phyloP scores from a whole-genome alignment of 1,284 basidiomycete genomes.

The Salmacisia buchloeana region DNA sequence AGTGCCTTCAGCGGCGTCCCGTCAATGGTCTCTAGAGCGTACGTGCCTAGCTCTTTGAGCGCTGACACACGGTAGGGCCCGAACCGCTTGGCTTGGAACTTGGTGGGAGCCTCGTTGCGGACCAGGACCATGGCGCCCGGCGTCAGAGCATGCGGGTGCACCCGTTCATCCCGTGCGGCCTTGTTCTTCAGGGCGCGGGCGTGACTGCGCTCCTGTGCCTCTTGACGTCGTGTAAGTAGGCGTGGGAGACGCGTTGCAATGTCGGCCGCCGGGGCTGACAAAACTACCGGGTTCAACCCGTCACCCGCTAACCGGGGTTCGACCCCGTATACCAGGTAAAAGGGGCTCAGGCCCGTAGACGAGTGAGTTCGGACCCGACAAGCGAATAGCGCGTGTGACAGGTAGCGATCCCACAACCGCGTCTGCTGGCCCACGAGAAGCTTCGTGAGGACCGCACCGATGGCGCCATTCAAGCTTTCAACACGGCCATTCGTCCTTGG shows the following conservation, averaged over 20 bases:
- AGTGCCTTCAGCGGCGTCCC: too few species aligned
- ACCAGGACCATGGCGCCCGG: too few species aligned
- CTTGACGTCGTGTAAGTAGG: neutral
- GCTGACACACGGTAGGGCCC: too few species aligned
- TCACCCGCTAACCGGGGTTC: conserved; percentile 6
- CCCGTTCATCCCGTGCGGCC: too few species aligned
- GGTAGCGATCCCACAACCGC: conserved; percentile 10
- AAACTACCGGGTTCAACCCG: neutral
- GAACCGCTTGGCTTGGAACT: too few species aligned
- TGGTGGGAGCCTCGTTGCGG: too few species aligned
- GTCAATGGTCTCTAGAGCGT: too few species aligned
- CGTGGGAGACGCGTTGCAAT: neutral
- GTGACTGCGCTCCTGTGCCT: neutral
- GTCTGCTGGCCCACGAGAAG: neutral
- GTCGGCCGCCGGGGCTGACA: neutral
- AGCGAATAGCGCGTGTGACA: conserved; percentile 5
- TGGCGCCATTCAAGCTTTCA: conserved; percentile 14
- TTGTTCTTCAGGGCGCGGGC: too few species aligned
- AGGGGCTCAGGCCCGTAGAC: neutral
- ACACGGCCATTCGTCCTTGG: conserved; percentile 16
- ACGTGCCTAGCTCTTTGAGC: too few species aligned
- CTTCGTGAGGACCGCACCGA: neutral
- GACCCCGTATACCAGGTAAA: conserved; percentile 9
- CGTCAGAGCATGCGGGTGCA: too few species aligned
- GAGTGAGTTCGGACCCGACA: conserved; percentile 6